These are phyloP conservation scores for Gillenia trifoliata DNA, from an alignment of 306 rosid species.

Conservation along the genomic window DNA sequence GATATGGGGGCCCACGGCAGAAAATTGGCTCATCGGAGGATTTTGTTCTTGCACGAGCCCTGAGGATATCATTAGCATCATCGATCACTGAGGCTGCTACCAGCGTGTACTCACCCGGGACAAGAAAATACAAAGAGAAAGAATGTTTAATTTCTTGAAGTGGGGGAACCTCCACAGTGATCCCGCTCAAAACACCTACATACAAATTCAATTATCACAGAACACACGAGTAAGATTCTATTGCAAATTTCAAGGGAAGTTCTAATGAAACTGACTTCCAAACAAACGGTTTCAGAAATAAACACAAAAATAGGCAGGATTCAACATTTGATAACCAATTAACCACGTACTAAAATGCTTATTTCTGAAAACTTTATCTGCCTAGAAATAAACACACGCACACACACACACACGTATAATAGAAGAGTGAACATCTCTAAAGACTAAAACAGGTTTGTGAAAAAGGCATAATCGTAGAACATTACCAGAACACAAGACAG, in stretches of 20 bases:
- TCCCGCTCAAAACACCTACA: slow-evolving; percentile 73
- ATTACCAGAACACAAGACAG: slow-evolving; percentile 89
- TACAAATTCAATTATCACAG: neutral
- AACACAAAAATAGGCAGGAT: neutral
- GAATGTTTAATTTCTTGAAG: slow-evolving; percentile 66
- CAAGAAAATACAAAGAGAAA: slow-evolving; percentile 82
- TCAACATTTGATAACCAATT: neutral
- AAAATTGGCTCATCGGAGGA: slow-evolving; percentile 78
- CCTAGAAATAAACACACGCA: too few relatives aligned
- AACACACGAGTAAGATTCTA: neutral
- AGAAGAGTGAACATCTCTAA: neutral
- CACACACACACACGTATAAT: neutral
- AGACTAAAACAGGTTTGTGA: neutral
- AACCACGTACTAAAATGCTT: neutral
- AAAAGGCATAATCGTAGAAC: neutral
- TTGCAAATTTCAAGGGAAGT: neutral
- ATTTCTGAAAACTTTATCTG: neutral
- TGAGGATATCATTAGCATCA: slow-evolving; percentile 75
- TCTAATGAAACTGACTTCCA: neutral
- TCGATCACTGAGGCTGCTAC: slow-evolving; percentile 75
- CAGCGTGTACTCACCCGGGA: slow-evolving; percentile 87
- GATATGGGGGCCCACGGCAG: slow-evolving; percentile 94
- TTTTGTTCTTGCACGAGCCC: slow-evolving; percentile 71
- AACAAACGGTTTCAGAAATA: neutral
- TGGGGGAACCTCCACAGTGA: slow-evolving; percentile 73